Evolutionary conservation across 305 asterid species (phyloP), one percentile per base, ranked within the genome.

Genomic region (Rubia peregrina): DNA sequence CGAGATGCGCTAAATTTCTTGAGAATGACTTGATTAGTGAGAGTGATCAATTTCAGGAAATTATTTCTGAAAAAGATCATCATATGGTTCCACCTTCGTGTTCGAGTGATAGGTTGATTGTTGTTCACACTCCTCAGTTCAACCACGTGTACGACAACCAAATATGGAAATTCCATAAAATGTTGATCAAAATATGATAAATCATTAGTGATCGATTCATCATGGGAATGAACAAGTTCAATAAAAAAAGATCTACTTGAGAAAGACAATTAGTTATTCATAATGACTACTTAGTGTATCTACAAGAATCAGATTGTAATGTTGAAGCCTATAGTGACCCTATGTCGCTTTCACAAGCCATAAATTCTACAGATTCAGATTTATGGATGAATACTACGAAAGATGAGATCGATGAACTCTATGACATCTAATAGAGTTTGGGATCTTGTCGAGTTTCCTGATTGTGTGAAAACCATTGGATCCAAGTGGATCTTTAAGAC

Each of bases 1-100:
- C 5, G 38, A 33, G 38, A 33, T 2, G 0, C 5, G 38, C 38
- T 33, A 33, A 33, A 33, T 59, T 62, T 43, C 40, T 66, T 43
- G 70, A 65, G 30, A 51, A 69, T 69, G 65, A 36, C 46, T 53
- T 65, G 36, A 73, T 73, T 5, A 73, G 66, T 65, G 61, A 67
- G 66, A 65, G 46, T 11, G 53, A 65, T n/a, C 51, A 56, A 19
- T 9, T 26, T 6, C 1, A 7, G 62, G 24, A 56, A 22, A 16
- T 53, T 17, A 26, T 56, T 66, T 55, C 33, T 48, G 66, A 33
- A 19, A 40, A 51, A 16, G 55, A 73, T 72, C 76, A 49, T 65
- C 16, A 22, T 48, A 43, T 40, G 26, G 19, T 46, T 19, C 66
- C 53, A 53, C 65, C 65, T 36, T 46, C 59, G n/a, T 38, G 22